Evolutionary conservation across 2,329 filamentous ascomycete species (phyloP).

Genomic region (Magnaporthiopsis rhizophila): DNA sequence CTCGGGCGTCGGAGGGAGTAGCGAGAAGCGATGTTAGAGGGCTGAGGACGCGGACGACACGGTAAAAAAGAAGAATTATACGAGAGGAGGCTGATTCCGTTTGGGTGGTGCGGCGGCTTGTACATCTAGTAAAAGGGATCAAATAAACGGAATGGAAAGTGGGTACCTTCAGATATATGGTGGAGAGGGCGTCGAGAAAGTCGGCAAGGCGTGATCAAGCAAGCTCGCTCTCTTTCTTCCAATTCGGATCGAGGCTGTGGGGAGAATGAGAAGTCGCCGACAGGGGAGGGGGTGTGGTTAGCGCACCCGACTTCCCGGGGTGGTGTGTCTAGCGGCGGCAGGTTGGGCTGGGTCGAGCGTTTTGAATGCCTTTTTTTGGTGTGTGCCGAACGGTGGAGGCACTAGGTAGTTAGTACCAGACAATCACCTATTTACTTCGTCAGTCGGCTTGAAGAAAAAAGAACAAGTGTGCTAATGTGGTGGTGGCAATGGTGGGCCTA

Average conservation of each 20-base stretch:
- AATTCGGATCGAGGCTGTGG: slow-evolving; percentile 2
- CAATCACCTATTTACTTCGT: background rate
- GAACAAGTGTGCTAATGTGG: background rate
- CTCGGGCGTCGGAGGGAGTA: background rate
- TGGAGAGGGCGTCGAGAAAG: slow-evolving; percentile 5
- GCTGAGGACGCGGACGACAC: background rate
- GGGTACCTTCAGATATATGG: slow-evolving; percentile 8
- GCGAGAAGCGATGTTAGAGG: background rate
- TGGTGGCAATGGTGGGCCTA: background rate
- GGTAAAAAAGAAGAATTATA: slow-evolving; percentile 8
- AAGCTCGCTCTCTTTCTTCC: background rate
- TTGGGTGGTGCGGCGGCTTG: slow-evolving; percentile 4
- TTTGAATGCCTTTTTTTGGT: background rate
- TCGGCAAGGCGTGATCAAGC: slow-evolving; percentile 1
- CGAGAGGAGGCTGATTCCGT: background rate
- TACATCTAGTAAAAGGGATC: slow-evolving; percentile 3
- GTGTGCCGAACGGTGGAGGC: background rate
- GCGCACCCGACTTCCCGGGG: background rate
- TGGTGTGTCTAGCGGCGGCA: background rate
- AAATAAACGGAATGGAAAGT: slow-evolving; percentile 7
- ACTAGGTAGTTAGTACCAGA: no score
- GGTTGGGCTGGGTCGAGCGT: background rate
- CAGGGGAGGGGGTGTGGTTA: slow-evolving; percentile 1
- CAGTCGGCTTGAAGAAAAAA: background rate
- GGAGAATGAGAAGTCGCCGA: slow-evolving; percentile 5